Percentiles rank a stretch among this genome's conserved stretches.
Conservation (phyloP, 2,329 filamentous ascomycete species). For the Stagonosporopsis tanaceti region DNA sequence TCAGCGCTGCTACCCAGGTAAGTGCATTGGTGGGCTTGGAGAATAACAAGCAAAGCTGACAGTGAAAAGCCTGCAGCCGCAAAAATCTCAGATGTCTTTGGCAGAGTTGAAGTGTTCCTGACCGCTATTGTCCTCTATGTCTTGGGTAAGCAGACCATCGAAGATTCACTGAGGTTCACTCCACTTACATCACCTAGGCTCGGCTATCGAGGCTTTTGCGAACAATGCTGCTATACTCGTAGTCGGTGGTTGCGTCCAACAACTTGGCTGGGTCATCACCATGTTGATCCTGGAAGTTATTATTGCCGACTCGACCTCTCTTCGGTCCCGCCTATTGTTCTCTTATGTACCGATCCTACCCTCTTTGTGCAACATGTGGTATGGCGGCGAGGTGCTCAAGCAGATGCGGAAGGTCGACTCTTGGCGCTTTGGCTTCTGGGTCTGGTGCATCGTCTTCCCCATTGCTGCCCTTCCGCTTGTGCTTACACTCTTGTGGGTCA, state of each 20-base stretch:
- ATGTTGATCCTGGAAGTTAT: slow-evolving; percentile 70
- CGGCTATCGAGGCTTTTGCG: slow-evolving; percentile 64
- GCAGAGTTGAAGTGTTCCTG: slow-evolving; percentile 65
- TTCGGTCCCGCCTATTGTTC: slow-evolving; percentile 69
- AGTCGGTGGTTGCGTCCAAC: slow-evolving; percentile 50
- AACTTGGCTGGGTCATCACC: slow-evolving; percentile 69
- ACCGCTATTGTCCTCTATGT: slow-evolving; percentile 66
- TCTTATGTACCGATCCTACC: slow-evolving; percentile 60
- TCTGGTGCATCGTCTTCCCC: slow-evolving; percentile 68
- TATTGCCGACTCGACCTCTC: slow-evolving; percentile 69
- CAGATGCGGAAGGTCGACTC: slow-evolving; percentile 60
- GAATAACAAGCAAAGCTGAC: neutral
- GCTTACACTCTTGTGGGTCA: slow-evolving; percentile 59
- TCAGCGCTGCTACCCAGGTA: slow-evolving; percentile 64
- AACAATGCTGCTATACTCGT: slow-evolving; percentile 61
- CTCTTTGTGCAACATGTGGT: slow-evolving; percentile 65
- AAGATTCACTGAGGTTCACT: neutral
- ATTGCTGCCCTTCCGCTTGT: slow-evolving; percentile 64
- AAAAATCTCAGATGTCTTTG: slow-evolving; percentile 69
- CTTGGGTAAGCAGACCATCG: slow-evolving; percentile 39
- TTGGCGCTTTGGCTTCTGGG: slow-evolving; percentile 69
- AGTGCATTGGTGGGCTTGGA: neutral
- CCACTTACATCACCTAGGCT: slow-evolving; percentile 29
- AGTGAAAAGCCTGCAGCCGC: slow-evolving; percentile 61
- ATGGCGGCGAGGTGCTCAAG: slow-evolving; percentile 64